phyloP scores from a whole-genome alignment of 441 rosid species.

The Adansonia rubrostipa region DNA sequence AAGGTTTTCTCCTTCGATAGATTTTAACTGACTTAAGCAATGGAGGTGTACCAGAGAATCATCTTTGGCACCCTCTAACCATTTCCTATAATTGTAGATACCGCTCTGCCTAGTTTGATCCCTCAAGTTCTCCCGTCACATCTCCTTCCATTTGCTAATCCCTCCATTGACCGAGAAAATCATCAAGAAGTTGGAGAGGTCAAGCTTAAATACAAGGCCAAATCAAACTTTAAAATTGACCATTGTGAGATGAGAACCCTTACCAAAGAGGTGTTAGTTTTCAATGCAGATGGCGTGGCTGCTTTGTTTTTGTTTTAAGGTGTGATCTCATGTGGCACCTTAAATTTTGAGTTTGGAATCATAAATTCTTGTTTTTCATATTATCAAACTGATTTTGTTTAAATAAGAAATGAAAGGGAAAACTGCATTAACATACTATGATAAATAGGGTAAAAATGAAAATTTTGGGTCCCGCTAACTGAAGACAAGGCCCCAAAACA shows the following conservation, averaged over 20 bases:
- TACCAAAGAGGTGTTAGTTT: not conserved
- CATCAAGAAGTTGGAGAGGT: not conserved
- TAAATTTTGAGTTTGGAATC: slow-evolving; percentile 7
- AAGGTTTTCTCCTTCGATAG: too few relatives aligned
- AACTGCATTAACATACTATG: not conserved
- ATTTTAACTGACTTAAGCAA: too few relatives aligned
- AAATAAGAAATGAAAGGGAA: slow-evolving; percentile 1
- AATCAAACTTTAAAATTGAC: not conserved
- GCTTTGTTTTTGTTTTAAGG: not conserved
- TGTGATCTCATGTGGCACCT: not conserved
- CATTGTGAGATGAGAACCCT: not conserved
- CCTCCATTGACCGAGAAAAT: too few relatives aligned
- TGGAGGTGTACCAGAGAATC: too few relatives aligned
- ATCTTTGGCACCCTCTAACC: too few relatives aligned
- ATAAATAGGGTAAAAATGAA: not conserved
- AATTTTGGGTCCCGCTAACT: not conserved
- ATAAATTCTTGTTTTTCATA: slow-evolving; percentile 3
- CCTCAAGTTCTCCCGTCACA: too few relatives aligned
- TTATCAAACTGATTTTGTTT: not conserved
- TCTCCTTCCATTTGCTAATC: too few relatives aligned
- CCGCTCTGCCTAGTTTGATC: too few relatives aligned
- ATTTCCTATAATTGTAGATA: too few relatives aligned
- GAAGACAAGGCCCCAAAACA: not conserved
- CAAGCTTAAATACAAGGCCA: not conserved
- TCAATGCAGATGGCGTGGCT: not conserved